A percentile compares a stretch with the other conserved stretches of the same genome.
phyloP scores from a whole-genome alignment of 2,329 filamentous ascomycete species.

The Calcarisporium arbuscula region DNA sequence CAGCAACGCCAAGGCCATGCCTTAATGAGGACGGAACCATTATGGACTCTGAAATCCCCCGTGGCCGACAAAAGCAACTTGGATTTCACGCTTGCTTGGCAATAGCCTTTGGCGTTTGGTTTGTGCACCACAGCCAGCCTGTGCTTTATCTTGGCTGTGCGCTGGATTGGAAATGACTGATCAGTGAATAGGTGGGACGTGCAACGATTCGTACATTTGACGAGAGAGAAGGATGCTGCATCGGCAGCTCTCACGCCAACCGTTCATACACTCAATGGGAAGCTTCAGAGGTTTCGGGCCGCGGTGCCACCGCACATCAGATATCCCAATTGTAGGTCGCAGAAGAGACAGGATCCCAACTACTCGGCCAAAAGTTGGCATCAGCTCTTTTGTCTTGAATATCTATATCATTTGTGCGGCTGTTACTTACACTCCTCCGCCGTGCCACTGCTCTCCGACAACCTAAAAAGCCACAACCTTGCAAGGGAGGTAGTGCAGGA shows the following conservation, averaged over 20 bases:
- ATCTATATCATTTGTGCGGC: not conserved
- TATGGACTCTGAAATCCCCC: no score
- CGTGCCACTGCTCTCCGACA: not conserved
- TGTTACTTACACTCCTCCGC: not conserved
- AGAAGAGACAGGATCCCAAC: no score
- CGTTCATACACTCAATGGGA: not conserved
- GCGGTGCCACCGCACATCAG: not conserved
- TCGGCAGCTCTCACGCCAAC: no score
- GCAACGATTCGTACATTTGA: not conserved
- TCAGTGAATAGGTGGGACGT: constrained; percentile 1
- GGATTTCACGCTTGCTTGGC: not conserved
- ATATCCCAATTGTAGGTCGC: not conserved
- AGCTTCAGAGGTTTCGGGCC: not conserved
- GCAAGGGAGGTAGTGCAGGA: not conserved
- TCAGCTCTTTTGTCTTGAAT: not conserved
- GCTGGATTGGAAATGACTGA: no score
- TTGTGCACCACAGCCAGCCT: not conserved
- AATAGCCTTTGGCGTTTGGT: not conserved
- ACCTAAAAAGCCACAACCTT: not conserved
- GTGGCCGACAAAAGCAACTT: no score
- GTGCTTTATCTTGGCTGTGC: no score
- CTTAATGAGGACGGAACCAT: no score
- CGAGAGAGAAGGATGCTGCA: no score
- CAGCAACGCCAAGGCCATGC: not conserved
- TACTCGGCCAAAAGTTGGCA: not conserved